A percentile compares a stretch with the other conserved stretches of the same genome.
Evolutionary conservation across 495 filamentous ascomycete genomes (phyloP).

Genomic region (Evernia prunastri): DNA sequence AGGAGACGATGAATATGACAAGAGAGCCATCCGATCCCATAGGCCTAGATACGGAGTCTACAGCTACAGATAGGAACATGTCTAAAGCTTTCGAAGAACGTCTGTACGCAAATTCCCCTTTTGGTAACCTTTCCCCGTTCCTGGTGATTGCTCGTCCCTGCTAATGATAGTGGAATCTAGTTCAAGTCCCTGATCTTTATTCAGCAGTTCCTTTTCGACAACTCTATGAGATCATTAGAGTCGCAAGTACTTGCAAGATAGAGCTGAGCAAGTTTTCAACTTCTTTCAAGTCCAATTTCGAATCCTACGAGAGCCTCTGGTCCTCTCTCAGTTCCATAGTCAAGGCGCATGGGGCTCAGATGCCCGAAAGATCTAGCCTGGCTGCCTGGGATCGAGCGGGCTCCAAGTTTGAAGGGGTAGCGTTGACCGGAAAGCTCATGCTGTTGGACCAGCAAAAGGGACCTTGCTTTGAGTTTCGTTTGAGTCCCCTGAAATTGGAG

Average conservation of each 20-base stretch:
- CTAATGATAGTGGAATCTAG: background rate
- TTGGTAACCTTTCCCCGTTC: background rate
- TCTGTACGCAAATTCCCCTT: background rate
- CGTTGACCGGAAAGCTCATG: slow-evolving; percentile 39
- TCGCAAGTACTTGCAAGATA: slow-evolving; percentile 36
- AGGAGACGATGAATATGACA: background rate
- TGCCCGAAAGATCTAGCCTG: slow-evolving; percentile 37
- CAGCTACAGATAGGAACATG: background rate
- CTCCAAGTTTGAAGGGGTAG: slow-evolving; percentile 38
- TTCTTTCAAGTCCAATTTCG: slow-evolving; percentile 24
- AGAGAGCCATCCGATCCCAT: background rate
- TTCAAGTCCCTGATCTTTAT: slow-evolving; percentile 4
- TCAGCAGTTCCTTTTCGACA: slow-evolving; percentile 34
- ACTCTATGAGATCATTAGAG: slow-evolving; percentile 41
- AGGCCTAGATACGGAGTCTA: slow-evolving; percentile 6
- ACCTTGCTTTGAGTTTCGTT: slow-evolving; percentile 37
- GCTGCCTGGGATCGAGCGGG: slow-evolving; percentile 42
- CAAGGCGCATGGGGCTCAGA: slow-evolving; percentile 27
- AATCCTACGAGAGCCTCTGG: slow-evolving; percentile 39
- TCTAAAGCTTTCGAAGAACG: background rate
- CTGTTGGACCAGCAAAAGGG: slow-evolving; percentile 35
- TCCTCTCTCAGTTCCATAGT: slow-evolving; percentile 32
- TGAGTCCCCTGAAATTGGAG: slow-evolving; percentile 41
- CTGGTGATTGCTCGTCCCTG: background rate
- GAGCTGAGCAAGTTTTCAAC: slow-evolving; percentile 32